Evolutionary conservation across 2,329 filamentous ascomycete species (phyloP), one percentile per base, ranked within the genome.

Genomic region (Paracamarosporium sp.): DNA sequence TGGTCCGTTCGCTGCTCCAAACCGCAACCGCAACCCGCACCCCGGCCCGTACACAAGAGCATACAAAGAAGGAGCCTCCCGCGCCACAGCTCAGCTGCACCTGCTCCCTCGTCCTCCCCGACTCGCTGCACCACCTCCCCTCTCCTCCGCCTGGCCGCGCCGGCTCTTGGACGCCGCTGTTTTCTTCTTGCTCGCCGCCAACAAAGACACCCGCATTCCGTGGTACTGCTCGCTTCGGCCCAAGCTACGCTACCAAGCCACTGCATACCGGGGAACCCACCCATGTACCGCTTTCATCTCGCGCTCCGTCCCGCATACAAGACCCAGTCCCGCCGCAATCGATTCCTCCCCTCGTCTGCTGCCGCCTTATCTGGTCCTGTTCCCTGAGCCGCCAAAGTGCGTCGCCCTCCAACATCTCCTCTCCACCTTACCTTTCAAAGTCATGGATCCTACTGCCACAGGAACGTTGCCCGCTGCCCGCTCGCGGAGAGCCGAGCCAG

Each of bases 201-300:
- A 54, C 43, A 54, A 47, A 54, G 52, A 54, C 28, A 36, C 9
- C 9, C 36, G 27, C 47, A 51, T 56, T 56, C 54, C 54, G 53
- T 38, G 47, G 56, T 51, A 47, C 31, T 27, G 11, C 50, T 52
- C 46, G 45, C 53, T 36, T 35, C 48, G 57, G 52, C 28, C 43
- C 36, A 40, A 31, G 46, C 56, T 46, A 50, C 36, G 28, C 47
- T 30, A 43, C 15, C 43, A 55, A 44, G 53, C 52, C 53, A 30
- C 44, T 35, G 27, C 41, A 45, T 43, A 33, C 43, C 52, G 33
- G 40, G n/a, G 41, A 24, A 53, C 35, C 43, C 44, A 53, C 28
- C 43, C 53, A 60, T 60, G 53, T 31, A 24, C 53, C 53, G 57
- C 57, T 52, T 60, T 54, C 53, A 46, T 60, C 57, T 36, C 35